Evolutionary conservation across 2,329 filamentous ascomycete species (phyloP), one percentile per base, ranked within the genome.

Genomic region (Dendryphion nanum): DNA sequence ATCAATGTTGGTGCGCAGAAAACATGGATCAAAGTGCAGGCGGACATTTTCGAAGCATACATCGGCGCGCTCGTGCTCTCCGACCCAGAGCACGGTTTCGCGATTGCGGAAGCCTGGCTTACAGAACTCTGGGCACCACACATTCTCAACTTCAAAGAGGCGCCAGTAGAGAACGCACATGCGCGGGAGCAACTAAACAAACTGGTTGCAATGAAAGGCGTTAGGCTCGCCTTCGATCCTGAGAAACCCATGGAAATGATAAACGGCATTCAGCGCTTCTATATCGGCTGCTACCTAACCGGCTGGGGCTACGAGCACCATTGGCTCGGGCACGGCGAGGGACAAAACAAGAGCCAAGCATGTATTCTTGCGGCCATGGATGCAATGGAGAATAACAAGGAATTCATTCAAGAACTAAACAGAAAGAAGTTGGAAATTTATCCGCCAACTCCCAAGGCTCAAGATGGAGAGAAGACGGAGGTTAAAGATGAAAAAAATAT

Each of bases 21-120:
- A 53, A 58, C 20, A 37, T 68, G 36, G 56, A 76, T 71, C 12
- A 96, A 96, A 64, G 81, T 89, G 7, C 74, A 86, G 39, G 90
- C 84, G 6, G 91, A 97, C 59, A 76, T 96, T 14, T 94, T 96
- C 53, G 91, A 97, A 63, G 86, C 91, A 0, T 96, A 94, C 52
- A 79, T 95, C 13, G 90, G 86, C 6, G 90, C 85, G 3, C 68
- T 90, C 5, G 77, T 95, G 21, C 69, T 88, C 2, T 82, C 83
- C 1, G 78, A 89, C 51, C 74, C 80, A 0, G 64, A 69, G 6
- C 61, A 79, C 32, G 89, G 90, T 1, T 76, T 85, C 32, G 46
- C 64, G 6, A 74, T 72, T 2, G 82, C 78, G 2, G 75, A 83
- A 35, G 61, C 74, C 12, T 97, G 89, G 89, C 68, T 96, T 31